These are phyloP conservation scores for Massarina eburnea DNA, from an alignment of 2,329 filamentous ascomycete species.

Conservation along the genomic window DNA sequence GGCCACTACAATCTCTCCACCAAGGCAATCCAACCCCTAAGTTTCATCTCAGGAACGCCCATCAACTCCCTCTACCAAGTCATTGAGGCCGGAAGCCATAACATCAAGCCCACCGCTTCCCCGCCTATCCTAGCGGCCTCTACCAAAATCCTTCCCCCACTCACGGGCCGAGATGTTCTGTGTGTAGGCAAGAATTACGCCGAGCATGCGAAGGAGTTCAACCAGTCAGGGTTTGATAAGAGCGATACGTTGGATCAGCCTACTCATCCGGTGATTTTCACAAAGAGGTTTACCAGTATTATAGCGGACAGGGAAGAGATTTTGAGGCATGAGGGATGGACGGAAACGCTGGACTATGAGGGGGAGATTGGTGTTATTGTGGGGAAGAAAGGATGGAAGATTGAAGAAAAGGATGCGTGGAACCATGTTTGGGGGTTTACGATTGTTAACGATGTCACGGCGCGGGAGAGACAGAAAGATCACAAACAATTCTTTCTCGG, in stretches of 20 bases:
- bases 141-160: constrained; percentile 50
- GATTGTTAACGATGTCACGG: constrained; percentile 48
- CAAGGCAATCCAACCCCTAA: constrained; percentile 47
- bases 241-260: constrained; percentile 57
- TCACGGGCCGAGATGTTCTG: constrained; percentile 55
- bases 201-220: constrained; percentile 61
- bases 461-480: constrained; percentile 27
- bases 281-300: constrained; percentile 57
- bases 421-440: constrained; percentile 60
- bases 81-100: constrained; percentile 49
- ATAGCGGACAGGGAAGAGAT: constrained; percentile 53
- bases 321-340: constrained; percentile 51
- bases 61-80: constrained; percentile 55
- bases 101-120: constrained; percentile 41
- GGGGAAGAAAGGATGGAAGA: constrained; percentile 51
- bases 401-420: constrained; percentile 50
- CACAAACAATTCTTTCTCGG: constrained; percentile 64
- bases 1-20: constrained; percentile 46
- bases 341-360: constrained; percentile 56
- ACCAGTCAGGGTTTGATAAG: constrained; percentile 57
- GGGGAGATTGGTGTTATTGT: constrained; percentile 60
- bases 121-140: constrained; percentile 32
- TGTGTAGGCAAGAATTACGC: constrained; percentile 60
- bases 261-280: constrained; percentile 59
- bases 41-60: constrained; percentile 51